Evolutionary conservation across 371 early-diverging fungal genomes (phyloP), one percentile per base, ranked within the genome.

Genomic region (Rhizomucor miehei): DNA sequence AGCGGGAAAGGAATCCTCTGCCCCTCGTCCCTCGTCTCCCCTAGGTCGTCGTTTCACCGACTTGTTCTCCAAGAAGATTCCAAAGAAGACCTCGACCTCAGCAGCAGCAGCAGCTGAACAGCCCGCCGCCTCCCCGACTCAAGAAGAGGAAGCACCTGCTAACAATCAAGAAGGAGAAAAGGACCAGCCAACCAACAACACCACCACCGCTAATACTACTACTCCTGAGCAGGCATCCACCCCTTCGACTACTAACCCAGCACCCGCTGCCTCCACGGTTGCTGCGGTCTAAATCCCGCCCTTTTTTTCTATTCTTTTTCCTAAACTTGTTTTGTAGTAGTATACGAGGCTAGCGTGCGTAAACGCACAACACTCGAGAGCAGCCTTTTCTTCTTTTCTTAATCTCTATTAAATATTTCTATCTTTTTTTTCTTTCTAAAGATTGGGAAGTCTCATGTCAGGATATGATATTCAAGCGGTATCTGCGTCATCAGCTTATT

Each of bases 1-100:
- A 19, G 3, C 14, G 41, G 12, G 19, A n/a, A n/a, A n/a, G n/a
- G n/a, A n/a, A n/a, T n/a, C n/a, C n/a, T n/a, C n/a, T 41, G n/a
- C 48, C 13, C 11, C 48, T 14, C 48, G 48, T 34, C 25, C 48
- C 10, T 48, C 48, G 5, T 48, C 54, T 19, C 54, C 54, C 24
- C 36, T 54, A 35, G 46, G 54, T 37, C 54, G 54, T 37, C 54
- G 54, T 36, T 46, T 54, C 20, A 54, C 54, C 24, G 29, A 46
- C 36, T 6, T 54, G 46, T 54, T 54, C 54, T 25, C 23, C 29
- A 44, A 44, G 17, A 48, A 48, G 48, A 48, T 12, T 12, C 41
- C 41, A 41, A 41, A 41, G 41, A 41, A 41, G 41, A 19, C 4
- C 19, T 16, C 14, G 24, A 23, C 16, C 25, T 1, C 48, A 29